Evolutionary conservation across 2,329 filamentous ascomycete species (phyloP).

Genomic region (Nemania sp.): DNA sequence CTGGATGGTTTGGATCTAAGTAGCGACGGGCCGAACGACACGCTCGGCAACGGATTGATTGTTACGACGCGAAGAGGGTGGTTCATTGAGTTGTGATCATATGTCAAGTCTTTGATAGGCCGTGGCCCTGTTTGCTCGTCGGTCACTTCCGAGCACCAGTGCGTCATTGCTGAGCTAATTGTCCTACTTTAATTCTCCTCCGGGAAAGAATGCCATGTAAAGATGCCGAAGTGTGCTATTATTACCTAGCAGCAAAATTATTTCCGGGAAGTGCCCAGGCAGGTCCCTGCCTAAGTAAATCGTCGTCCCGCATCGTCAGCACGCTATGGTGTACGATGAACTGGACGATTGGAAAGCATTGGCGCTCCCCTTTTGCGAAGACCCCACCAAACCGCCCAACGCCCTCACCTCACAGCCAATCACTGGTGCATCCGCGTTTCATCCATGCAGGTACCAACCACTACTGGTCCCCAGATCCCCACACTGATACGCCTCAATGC

Average conservation of each 20-base stretch:
- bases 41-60: neutral
- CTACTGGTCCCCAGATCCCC: constrained; percentile 2
- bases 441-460: constrained; percentile 25
- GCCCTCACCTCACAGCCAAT: constrained; percentile 13
- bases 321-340: neutral
- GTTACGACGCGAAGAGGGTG: too few species aligned
- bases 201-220: too few species aligned
- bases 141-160: too few species aligned
- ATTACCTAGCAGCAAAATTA: too few species aligned
- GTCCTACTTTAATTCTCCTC: too few species aligned
- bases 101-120: too few species aligned
- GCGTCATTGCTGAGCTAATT: too few species aligned
- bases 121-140: too few species aligned
- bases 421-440: constrained; percentile 10
- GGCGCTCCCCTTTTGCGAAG: neutral
- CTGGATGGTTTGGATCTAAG: too few species aligned
- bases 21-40: neutral
- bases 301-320: neutral
- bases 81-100: too few species aligned
- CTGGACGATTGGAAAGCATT: constrained; percentile 4
- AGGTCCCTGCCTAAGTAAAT: neutral
- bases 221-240: too few species aligned
- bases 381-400: constrained; percentile 1
- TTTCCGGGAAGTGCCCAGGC: too few species aligned
- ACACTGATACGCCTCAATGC: neutral